phyloP scores from a whole-genome alignment of 495 filamentous ascomycete genomes.

The Trichodelitschia bisporula region DNA sequence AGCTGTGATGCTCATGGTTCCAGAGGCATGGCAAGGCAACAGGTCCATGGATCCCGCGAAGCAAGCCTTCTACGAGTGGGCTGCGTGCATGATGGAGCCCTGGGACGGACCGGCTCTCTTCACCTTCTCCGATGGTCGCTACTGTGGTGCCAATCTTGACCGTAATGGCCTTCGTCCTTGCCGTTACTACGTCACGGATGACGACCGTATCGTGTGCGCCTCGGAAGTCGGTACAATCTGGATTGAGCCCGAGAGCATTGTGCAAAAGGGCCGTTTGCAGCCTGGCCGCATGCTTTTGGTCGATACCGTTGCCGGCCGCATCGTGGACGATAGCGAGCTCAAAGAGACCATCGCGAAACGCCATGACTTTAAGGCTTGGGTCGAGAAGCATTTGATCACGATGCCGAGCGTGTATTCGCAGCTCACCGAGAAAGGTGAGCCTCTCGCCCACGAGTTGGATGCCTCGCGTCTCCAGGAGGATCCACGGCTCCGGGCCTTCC shows the following conservation, averaged over 20 bases:
- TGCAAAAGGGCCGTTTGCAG: conserved; percentile 89
- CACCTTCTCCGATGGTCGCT: conserved; percentile 92
- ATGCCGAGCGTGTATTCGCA: conserved; percentile 45
- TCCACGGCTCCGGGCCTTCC: conserved; percentile 63
- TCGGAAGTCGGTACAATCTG: conserved; percentile 92
- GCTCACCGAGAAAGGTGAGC: conserved; percentile 30
- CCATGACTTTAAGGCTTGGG: conserved; percentile 70
- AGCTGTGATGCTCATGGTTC: conserved; percentile 97
- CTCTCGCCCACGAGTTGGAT: conserved; percentile 42
- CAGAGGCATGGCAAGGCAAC: conserved; percentile 97
- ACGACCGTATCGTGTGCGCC: conserved; percentile 95
- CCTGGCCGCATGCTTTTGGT: conserved; percentile 96
- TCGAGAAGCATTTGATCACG: conserved; percentile 68
- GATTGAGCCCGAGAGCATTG: conserved; percentile 70
- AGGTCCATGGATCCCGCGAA: conserved; percentile 79
- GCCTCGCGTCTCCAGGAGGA: conserved; percentile 62
- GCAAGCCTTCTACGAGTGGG: conserved; percentile 98
- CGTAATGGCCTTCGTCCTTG: conserved; percentile 92
- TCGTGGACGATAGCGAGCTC: conserved; percentile 86
- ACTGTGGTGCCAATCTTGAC: conserved; percentile 97
- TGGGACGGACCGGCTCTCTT: conserved; percentile 98
- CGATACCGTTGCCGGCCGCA: conserved; percentile 82
- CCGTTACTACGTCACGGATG: conserved; percentile 94
- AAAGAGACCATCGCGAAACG: conserved; percentile 72
- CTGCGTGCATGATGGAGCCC: conserved; percentile 97